These are phyloP conservation scores for Trichocladium antarcticum DNA, from an alignment of 495 filamentous ascomycete species.

Conservation along the genomic window DNA sequence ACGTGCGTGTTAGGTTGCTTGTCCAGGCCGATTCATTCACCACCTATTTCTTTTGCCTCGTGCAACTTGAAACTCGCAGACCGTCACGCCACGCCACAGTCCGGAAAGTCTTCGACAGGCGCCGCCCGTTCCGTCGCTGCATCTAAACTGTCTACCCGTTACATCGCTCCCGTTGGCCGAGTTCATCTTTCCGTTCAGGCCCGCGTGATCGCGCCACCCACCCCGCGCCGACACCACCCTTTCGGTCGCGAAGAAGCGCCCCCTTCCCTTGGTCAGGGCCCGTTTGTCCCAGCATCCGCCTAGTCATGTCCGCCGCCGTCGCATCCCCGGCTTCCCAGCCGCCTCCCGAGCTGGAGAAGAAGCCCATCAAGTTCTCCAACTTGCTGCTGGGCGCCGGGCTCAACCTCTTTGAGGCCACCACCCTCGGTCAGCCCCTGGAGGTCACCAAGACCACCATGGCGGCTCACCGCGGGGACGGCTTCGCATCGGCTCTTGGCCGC, in stretches of 20 bases:
- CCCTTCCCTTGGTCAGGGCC: conserved; percentile 89
- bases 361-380: conserved; percentile 99
- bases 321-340: conserved; percentile 43
- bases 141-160: background rate
- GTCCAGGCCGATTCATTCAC: background rate
- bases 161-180: background rate
- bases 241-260: conserved; percentile 63
- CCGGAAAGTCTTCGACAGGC: background rate
- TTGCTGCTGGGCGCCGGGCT: conserved; percentile 89
- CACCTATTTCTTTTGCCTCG: background rate
- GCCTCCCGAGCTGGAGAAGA: conserved; percentile 78
- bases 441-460: conserved; percentile 99
- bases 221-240: conserved; percentile 10
- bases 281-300: conserved; percentile 40
- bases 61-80: background rate
- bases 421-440: conserved; percentile 84
- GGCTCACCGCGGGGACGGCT: conserved; percentile 83
- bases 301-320: conserved; percentile 49
- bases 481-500: conserved; percentile 65
- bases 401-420: conserved; percentile 84
- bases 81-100: background rate
- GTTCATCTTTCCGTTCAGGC: background rate
- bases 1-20: conserved; percentile 26
- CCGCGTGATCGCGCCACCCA: conserved; percentile 5
- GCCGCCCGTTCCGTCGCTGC: background rate